Percentiles rank a stretch among this genome's conserved stretches.
These are phyloP conservation scores for Penicillium hesseltinei DNA, from an alignment of 2,329 filamentous ascomycete genomes.

Conservation along the genomic window DNA sequence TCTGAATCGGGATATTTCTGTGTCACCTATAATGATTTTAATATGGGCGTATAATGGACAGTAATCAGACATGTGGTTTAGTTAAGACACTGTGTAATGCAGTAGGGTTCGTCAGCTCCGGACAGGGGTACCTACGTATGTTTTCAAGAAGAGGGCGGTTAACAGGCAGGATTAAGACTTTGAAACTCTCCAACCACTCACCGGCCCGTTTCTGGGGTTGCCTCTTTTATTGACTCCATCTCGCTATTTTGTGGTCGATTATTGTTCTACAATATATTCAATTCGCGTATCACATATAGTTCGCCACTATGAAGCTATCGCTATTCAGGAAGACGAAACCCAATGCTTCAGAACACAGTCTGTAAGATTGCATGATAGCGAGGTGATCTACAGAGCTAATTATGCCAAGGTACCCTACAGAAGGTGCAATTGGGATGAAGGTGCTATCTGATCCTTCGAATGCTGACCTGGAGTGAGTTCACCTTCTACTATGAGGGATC, in stretches of 20 bases:
- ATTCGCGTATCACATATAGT: not conserved
- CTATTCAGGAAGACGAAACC: slow-evolving; percentile 8
- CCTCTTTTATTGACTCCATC: not conserved
- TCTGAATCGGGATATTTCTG: not conserved
- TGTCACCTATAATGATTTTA: not conserved
- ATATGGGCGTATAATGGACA: not conserved
- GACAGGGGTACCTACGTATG: not conserved
- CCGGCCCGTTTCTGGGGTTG: not conserved
- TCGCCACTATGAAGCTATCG: not conserved
- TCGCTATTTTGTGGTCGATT: no score
- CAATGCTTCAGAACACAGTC: not conserved
- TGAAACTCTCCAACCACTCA: not conserved
- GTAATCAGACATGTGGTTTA: not conserved
- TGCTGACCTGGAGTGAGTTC: slow-evolving; percentile 5
- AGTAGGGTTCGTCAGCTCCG: not conserved
- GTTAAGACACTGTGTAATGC: not conserved
- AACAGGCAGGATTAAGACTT: not conserved
- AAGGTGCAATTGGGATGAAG: slow-evolving; percentile 4
- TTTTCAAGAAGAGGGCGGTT: not conserved
- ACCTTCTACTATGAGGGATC: not conserved
- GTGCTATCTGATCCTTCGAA: not conserved
- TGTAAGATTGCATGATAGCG: not conserved
- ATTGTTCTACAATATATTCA: no score
- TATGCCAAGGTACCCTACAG: not conserved
- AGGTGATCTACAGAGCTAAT: not conserved